A percentile compares a stretch with the other conserved stretches of the same genome.
Conservation (phyloP, 306 rosid genomes). For the Neltuma alba region DNA sequence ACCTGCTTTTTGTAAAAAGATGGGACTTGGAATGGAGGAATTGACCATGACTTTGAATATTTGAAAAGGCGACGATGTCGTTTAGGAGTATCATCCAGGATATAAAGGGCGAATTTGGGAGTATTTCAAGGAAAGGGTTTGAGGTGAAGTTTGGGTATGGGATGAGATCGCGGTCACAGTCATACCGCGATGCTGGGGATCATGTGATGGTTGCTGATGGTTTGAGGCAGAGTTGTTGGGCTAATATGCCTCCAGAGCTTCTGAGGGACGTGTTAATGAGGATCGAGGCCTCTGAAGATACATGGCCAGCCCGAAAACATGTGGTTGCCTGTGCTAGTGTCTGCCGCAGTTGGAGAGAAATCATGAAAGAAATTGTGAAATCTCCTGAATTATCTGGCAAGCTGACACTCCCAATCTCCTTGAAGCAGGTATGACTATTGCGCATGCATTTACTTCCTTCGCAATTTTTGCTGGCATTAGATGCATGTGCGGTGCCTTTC, state of each 20-base stretch:
- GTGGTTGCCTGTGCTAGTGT: slow-evolving; percentile 94
- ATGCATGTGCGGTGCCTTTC: background rate
- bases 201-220: slow-evolving; percentile 51
- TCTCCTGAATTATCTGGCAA: slow-evolving; percentile 74
- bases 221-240: slow-evolving; percentile 97
- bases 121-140: slow-evolving; percentile 75
- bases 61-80: slow-evolving; percentile 50
- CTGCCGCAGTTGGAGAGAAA: slow-evolving; percentile 91
- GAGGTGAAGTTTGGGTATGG: slow-evolving; percentile 71
- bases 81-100: slow-evolving; percentile 78
- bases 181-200: slow-evolving; percentile 66
- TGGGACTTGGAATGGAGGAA: slow-evolving; percentile 28
- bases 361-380: slow-evolving; percentile 80
- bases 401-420: slow-evolving; percentile 86
- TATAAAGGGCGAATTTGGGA: slow-evolving; percentile 57
- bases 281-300: slow-evolving; percentile 80
- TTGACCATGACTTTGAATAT: slow-evolving; percentile 21
- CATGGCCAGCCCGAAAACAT: slow-evolving; percentile 77
- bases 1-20: slow-evolving; percentile 24
- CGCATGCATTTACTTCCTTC: background rate
- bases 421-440: slow-evolving; percentile 74
- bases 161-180: slow-evolving; percentile 83
- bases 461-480: slow-evolving; percentile 1
- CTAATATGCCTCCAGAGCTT: slow-evolving; percentile 91
- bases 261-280: slow-evolving; percentile 84